Evolutionary conservation across 768 basidiomycete species (phyloP).

Genomic region (Phaeolepiota aurea): DNA sequence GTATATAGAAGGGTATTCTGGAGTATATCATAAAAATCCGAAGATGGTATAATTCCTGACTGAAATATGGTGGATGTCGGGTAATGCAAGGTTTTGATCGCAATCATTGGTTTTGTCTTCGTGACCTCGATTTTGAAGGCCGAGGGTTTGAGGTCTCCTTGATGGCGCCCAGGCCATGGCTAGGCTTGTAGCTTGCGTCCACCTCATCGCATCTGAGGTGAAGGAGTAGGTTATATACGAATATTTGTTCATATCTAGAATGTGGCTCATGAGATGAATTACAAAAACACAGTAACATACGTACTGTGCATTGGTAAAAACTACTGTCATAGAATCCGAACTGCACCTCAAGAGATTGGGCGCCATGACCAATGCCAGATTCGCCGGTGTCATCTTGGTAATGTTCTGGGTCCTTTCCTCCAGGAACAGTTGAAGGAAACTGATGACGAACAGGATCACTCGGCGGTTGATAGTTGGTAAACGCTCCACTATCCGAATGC

Average conservation of each 20-base stretch:
- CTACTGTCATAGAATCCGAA: conserved; percentile 81
- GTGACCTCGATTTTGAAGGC: conserved; percentile 47
- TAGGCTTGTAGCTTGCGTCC: conserved; percentile 72
- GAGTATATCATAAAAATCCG: too few species aligned
- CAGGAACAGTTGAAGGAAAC: conserved; percentile 85
- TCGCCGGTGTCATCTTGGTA: conserved; percentile 88
- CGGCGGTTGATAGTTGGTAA: conserved; percentile 83
- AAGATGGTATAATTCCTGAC: neutral
- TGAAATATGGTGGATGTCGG: neutral
- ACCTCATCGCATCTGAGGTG: conserved; percentile 69
- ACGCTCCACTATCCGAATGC: conserved; percentile 64
- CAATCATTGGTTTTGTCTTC: conserved; percentile 26
- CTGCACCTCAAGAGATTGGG: conserved; percentile 84
- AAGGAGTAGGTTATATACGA: conserved; percentile 77
- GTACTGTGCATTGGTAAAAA: conserved; percentile 88
- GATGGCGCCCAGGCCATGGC: conserved; percentile 73
- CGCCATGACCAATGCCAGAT: conserved; percentile 86
- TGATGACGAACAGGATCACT: conserved; percentile 82
- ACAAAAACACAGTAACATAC: conserved; percentile 18
- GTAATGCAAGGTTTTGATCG: neutral
- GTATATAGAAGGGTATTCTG: too few species aligned
- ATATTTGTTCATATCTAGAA: conserved; percentile 76
- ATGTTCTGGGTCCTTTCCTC: conserved; percentile 61
- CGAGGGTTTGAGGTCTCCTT: conserved; percentile 35
- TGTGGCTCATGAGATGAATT: too few species aligned